Evolutionary conservation across 352 stramenopile species (phyloP).

Genomic region (Pythium apleroticum): DNA sequence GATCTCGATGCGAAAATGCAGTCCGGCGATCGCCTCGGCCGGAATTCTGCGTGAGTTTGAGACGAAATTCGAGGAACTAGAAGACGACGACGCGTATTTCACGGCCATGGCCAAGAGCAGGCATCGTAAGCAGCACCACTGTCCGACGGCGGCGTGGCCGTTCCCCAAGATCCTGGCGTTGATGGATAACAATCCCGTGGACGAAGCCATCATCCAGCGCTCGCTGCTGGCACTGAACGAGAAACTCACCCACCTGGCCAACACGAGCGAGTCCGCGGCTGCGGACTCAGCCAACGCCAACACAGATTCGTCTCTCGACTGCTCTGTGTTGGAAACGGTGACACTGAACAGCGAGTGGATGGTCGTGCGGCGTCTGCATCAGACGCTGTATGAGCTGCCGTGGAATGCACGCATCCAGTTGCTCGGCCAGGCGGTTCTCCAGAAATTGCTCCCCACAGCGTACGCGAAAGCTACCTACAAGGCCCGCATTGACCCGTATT

Average conservation of each 20-base stretch:
- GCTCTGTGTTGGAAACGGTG: slow-evolving; percentile 39
- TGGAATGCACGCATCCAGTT: slow-evolving; percentile 60
- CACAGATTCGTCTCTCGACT: background rate
- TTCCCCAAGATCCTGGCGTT: slow-evolving; percentile 51
- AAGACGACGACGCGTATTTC: slow-evolving; percentile 59
- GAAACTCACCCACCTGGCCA: slow-evolving; percentile 36
- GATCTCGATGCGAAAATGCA: slow-evolving; percentile 40
- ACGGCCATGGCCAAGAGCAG: slow-evolving; percentile 56
- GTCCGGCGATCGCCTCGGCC: slow-evolving; percentile 24
- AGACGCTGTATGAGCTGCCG: slow-evolving; percentile 64
- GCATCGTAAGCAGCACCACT: slow-evolving; percentile 50
- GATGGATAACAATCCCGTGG: slow-evolving; percentile 57
- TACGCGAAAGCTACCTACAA: slow-evolving; percentile 74
- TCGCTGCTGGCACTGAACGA: slow-evolving; percentile 57
- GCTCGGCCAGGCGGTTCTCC: slow-evolving; percentile 47
- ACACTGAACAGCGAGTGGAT: slow-evolving; percentile 51
- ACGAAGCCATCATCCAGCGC: slow-evolving; percentile 62
- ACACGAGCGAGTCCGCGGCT: slow-evolving; percentile 8
- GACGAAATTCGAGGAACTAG: slow-evolving; percentile 49
- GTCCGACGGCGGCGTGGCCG: slow-evolving; percentile 45
- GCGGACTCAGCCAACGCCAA: slow-evolving; percentile 12
- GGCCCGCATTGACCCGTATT: slow-evolving; percentile 72
- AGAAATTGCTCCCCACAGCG: slow-evolving; percentile 58
- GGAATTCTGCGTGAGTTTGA: slow-evolving; percentile 31
- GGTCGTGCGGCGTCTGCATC: slow-evolving; percentile 60